Percentiles rank a stretch among this genome's conserved stretches.
These are phyloP conservation scores for Helianthus annuus DNA, from an alignment of 129 eudicot genomes.

Conservation along the genomic window DNA sequence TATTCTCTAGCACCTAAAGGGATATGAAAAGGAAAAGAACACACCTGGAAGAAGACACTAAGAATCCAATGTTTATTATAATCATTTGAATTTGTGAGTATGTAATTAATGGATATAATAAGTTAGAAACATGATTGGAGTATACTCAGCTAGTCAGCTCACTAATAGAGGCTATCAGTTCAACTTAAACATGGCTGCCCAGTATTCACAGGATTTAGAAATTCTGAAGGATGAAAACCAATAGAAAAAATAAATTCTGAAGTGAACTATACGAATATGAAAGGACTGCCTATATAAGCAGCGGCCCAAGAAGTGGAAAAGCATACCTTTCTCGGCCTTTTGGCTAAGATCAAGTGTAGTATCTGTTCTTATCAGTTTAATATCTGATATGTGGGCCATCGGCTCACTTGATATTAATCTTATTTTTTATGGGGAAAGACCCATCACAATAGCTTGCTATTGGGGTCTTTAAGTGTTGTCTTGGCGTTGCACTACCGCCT, in stretches of 20 bases:
- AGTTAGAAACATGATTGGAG: too few relatives aligned
- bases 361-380: conserved; percentile 25
- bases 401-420: conserved; percentile 4
- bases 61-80: too few relatives aligned
- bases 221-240: not conserved
- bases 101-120: too few relatives aligned
- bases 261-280: not conserved
- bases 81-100: too few relatives aligned
- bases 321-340: conserved; percentile 19
- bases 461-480: not conserved
- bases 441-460: not conserved
- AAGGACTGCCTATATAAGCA: not conserved
- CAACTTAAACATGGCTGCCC: too few relatives aligned
- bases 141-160: too few relatives aligned
- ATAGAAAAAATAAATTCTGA: not conserved
- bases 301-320: not conserved
- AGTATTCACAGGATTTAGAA: not conserved
- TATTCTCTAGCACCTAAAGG: too few relatives aligned
- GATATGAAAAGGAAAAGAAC: too few relatives aligned
- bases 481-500: not conserved
- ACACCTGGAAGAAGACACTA: too few relatives aligned
- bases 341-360: conserved; percentile 18
- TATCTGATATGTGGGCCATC: conserved; percentile 10
- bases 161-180: too few relatives aligned
- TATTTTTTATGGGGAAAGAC: not conserved